A percentile compares a stretch with the other conserved stretches of the same genome.
Evolutionary conservation across 2,329 filamentous ascomycete genomes (phyloP).

Genomic region (Onygena corvina): DNA sequence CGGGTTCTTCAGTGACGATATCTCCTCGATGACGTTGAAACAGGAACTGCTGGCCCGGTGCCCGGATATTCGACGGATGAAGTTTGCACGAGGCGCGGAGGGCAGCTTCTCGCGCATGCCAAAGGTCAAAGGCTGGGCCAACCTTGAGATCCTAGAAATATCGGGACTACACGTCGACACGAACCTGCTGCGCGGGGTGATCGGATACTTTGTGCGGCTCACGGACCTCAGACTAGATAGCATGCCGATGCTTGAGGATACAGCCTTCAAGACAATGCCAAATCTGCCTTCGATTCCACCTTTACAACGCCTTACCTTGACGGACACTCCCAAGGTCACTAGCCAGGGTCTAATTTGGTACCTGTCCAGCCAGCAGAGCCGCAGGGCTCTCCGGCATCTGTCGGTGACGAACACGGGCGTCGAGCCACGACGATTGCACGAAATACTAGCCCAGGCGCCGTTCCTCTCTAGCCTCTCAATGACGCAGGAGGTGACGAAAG

Average conservation of each 20-base stretch:
- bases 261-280: conserved; percentile 56
- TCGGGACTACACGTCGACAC: conserved; percentile 29
- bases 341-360: conserved; percentile 57
- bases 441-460: conserved; percentile 33
- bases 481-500: conserved; percentile 43
- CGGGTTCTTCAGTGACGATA: conserved; percentile 72
- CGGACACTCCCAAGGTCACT: conserved; percentile 60
- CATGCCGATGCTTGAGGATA: conserved; percentile 59
- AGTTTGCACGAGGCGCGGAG: conserved; percentile 67
- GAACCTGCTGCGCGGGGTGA: conserved; percentile 50
- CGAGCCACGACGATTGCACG: conserved; percentile 29
- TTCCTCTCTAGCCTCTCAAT: conserved; percentile 41
- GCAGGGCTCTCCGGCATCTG: conserved; percentile 52
- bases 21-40: conserved; percentile 59
- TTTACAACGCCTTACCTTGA: conserved; percentile 60
- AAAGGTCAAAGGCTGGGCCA: conserved; percentile 37
- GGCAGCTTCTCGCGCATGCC: conserved; percentile 60
- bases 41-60: conserved; percentile 77
- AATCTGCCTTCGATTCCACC: conserved; percentile 61
- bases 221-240: conserved; percentile 63
- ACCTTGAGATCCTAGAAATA: conserved; percentile 33
- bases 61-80: conserved; percentile 77
- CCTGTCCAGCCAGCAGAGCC: conserved; percentile 49
- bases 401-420: conserved; percentile 63
- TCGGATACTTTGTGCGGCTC: conserved; percentile 55